Conservation (phyloP, 148 eudicot species). For the Vaccinium macrocarpon region DNA sequence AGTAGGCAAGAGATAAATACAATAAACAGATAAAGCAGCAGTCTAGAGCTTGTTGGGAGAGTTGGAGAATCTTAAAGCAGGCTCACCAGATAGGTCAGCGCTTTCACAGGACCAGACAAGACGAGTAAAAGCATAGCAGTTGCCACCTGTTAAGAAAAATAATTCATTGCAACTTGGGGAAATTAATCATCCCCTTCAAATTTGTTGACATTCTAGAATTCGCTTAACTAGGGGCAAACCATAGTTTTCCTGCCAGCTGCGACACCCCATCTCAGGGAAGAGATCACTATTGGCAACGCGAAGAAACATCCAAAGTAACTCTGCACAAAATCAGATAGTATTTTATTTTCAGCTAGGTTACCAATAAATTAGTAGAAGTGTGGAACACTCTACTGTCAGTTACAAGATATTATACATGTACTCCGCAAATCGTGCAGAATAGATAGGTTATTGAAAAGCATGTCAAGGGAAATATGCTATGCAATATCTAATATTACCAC, state of each 20-base stretch:
- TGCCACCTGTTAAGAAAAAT: conserved; percentile 59
- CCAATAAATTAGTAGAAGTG: background rate
- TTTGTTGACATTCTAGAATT: background rate
- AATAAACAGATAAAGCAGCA: background rate
- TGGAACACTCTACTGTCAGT: background rate
- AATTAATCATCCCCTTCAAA: background rate
- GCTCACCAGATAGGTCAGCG: conserved; percentile 74
- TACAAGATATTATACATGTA: background rate
- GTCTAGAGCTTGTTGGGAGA: background rate
- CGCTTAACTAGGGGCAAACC: conserved; percentile 39
- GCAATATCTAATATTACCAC: background rate
- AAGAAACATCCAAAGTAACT: conserved; percentile 94
- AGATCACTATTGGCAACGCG: conserved; percentile 82
- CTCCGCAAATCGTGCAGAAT: background rate
- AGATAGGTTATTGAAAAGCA: background rate
- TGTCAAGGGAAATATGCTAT: background rate
- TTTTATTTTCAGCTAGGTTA: background rate
- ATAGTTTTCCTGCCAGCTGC: conserved; percentile 94
- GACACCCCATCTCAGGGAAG: conserved; percentile 91
- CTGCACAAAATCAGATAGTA: conserved; percentile 39
- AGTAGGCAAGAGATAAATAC: conserved; percentile 5
- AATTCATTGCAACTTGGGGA: background rate
- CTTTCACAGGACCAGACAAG: conserved; percentile 90
- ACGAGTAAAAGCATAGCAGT: conserved; percentile 72
- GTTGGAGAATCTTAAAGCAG: background rate